These are phyloP conservation scores for Rhodotorula sphaerocarpa DNA, from an alignment of 768 basidiomycete species.

Conservation along the genomic window DNA sequence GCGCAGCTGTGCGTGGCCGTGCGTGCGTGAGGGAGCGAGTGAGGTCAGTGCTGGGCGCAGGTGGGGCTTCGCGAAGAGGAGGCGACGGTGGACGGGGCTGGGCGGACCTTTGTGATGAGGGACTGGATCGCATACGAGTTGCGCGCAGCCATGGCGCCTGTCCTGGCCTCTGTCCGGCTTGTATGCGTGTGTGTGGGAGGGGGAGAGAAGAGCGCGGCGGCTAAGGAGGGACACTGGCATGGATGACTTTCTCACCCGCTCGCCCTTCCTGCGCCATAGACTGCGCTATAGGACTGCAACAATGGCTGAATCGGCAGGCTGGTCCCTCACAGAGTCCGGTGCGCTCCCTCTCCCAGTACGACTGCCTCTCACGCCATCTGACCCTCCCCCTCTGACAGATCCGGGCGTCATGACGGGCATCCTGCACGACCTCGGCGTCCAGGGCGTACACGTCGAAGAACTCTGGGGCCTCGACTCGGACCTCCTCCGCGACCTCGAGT, in stretches of 20 bases:
- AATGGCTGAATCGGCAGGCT: conserved; percentile 8
- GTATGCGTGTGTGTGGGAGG: background rate
- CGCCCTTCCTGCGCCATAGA: too few species aligned
- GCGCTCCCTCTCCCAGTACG: background rate
- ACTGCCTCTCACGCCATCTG: background rate
- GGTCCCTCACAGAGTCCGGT: conserved; percentile 18
- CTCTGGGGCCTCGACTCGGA: conserved; percentile 65
- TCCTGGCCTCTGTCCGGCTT: too few species aligned
- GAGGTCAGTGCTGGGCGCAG: background rate
- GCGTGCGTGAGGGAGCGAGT: too few species aligned
- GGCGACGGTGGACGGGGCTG: background rate
- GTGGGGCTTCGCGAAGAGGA: background rate
- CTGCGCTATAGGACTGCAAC: background rate
- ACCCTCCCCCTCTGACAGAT: conserved; percentile 12
- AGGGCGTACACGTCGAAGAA: conserved; percentile 81
- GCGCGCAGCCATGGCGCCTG: background rate
- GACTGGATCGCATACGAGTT: conserved; percentile 5
- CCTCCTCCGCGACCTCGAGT: conserved; percentile 19
- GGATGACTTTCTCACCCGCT: too few species aligned
- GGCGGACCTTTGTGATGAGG: conserved; percentile 17
- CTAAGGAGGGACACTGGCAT: too few species aligned
- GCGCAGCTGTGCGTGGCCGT: too few species aligned
- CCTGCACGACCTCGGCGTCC: conserved; percentile 60
- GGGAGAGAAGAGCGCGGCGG: background rate
- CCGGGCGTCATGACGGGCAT: conserved; percentile 55